Percentiles rank a stretch among this genome's conserved stretches.
Evolutionary conservation across 148 eudicot genomes (phyloP).

Genomic region (Rhododendron williamsianum): DNA sequence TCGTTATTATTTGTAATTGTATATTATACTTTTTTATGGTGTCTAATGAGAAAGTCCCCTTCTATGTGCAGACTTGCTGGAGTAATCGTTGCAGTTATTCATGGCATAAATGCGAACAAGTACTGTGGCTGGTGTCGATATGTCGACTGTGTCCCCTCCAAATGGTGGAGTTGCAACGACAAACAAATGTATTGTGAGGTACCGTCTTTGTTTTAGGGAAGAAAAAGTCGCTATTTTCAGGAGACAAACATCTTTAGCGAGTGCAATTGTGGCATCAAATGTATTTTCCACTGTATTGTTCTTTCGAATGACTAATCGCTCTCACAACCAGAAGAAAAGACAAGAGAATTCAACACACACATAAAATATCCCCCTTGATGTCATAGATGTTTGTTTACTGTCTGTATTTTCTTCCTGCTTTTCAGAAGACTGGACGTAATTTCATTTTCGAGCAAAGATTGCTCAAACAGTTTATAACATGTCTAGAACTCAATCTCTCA

Average conservation of each 20-base stretch:
- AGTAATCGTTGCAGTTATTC: slow-evolving; percentile 30
- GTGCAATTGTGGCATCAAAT: background rate
- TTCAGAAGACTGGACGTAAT: background rate
- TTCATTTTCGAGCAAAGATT: background rate
- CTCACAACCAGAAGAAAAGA: background rate
- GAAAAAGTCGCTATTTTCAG: background rate
- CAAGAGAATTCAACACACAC: background rate
- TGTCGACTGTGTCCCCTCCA: slow-evolving; percentile 65
- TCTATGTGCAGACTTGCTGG: slow-evolving; percentile 48
- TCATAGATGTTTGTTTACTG: background rate
- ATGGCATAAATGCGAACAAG: slow-evolving; percentile 42
- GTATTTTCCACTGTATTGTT: background rate
- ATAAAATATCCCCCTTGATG: background rate
- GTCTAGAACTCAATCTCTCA: too few species aligned
- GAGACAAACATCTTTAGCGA: background rate
- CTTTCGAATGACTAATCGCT: background rate
- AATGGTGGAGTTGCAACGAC: slow-evolving; percentile 60
- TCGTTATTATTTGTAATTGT: background rate
- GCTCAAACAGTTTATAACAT: background rate
- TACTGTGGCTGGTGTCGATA: slow-evolving; percentile 64
- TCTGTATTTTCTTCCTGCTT: background rate
- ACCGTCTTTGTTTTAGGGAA: background rate
- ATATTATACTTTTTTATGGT: background rate
- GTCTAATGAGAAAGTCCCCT: background rate
- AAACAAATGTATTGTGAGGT: slow-evolving; percentile 59